Evolutionary conservation across 208 protist species (phyloP), one percentile per base, ranked within the genome.

Genomic region (Phytomonas serpens): DNA sequence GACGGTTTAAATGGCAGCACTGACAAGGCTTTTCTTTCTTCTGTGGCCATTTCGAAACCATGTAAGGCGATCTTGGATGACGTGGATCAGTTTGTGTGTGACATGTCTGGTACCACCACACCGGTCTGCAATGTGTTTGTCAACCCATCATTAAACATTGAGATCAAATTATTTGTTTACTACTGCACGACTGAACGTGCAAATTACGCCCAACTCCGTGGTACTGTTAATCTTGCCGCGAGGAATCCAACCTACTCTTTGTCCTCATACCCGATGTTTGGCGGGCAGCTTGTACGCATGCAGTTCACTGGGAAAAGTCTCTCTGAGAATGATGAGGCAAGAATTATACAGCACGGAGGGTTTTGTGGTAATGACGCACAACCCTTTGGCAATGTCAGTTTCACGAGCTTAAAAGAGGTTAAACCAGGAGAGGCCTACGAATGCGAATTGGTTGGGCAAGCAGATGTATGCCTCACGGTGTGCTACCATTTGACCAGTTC

Each of bases 241-340:
- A 89, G 92, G 57, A 93, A 93, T 80, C 92, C 92, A n/a, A 82
- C 76, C 38, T 92, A 83, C 76, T 69, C 76, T 67, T 63, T 93
- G n/a, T 73, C 69, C n/a, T 77, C 81, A 11, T 86, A 86, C 74
- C 85, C 89, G 0, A 19, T 86, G 13, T 89, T 85, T 72, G 86
- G 82, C 0, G 92, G 92, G 16, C 85, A 97, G 73, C 74, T 72
- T 30, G 82, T 73, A 34, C 63, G 30, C 19, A 63, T 97, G 30
- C 52, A 47, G 29, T 93, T 97, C 72, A 74, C 71, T 0, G 92
- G 92, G 30, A 73, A 74, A 23, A 72, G 76, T 4, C 76, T 97
- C 9, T 80, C 77, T 9, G 34, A 78, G 0, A 52, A 52, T 31
- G 92, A 97, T 68, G 73, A 33, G 33, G 73, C 94, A 16, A 36